Evolutionary conservation across 2,329 filamentous ascomycete species (phyloP).

Genomic region (Atkinsonella hypoxylon): DNA sequence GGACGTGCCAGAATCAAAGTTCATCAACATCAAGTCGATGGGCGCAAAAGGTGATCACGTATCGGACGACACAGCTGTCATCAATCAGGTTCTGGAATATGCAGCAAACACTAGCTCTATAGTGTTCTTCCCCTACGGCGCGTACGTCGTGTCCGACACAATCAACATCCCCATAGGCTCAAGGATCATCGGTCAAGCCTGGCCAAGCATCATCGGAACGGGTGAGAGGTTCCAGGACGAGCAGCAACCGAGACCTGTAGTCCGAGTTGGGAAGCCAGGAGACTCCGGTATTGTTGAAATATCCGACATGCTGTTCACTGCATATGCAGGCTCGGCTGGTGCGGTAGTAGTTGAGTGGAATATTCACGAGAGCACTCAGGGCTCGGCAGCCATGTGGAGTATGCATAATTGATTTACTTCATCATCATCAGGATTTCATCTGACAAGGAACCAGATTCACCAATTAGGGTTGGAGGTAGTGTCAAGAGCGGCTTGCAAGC

Average conservation of each 20-base stretch:
- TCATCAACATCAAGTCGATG: conserved; percentile 14
- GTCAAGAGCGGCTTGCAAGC: conserved; percentile 9
- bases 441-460: conserved; percentile 22
- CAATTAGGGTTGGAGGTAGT: conserved; percentile 32
- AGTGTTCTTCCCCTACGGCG: conserved; percentile 10
- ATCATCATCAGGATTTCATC: no score
- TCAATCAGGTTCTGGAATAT: conserved; percentile 18
- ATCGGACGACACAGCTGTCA: conserved; percentile 44
- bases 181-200: conserved; percentile 35
- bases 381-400: conserved; percentile 39
- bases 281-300: conserved; percentile 49
- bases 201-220: conserved; percentile 34
- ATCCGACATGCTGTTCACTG: conserved; percentile 50
- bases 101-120: conserved; percentile 14
- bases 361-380: conserved; percentile 26
- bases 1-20: background rate
- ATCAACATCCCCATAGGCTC: conserved; percentile 31
- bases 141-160: conserved; percentile 34
- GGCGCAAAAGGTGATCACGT: conserved; percentile 54
- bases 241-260: conserved; percentile 40
- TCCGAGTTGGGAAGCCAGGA: conserved; percentile 44
- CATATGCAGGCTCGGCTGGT: conserved; percentile 44
- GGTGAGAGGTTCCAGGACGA: conserved; percentile 37
- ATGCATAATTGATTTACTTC: background rate
- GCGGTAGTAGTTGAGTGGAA: conserved; percentile 57